Conservation (phyloP, 257 asterid species). For the Coffea eugenioides region DNA sequence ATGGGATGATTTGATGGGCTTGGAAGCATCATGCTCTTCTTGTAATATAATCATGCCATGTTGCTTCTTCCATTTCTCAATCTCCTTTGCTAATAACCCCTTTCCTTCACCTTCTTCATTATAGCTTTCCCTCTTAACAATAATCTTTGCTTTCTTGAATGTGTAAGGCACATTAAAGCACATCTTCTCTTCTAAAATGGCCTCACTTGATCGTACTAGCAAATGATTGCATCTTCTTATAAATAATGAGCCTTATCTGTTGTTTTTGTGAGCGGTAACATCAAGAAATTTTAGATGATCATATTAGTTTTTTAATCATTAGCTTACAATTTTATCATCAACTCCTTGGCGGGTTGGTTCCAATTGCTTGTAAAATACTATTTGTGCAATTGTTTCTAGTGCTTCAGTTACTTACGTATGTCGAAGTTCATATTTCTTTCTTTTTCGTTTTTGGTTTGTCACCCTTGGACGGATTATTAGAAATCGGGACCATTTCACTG, state of each 20-base stretch:
- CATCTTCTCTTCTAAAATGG: constrained; percentile 26
- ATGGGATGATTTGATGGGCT: not conserved
- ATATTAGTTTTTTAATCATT: not conserved
- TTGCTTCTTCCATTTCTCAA: constrained; percentile 47
- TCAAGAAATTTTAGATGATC: constrained; percentile 5
- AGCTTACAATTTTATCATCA: not conserved
- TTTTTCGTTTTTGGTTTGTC: not conserved
- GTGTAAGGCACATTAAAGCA: constrained; percentile 40
- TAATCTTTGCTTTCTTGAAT: constrained; percentile 39
- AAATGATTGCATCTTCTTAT: not conserved
- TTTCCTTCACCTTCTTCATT: constrained; percentile 36
- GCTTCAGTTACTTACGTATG: not conserved
- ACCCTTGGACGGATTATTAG: not conserved
- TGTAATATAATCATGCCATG: constrained; percentile 1
- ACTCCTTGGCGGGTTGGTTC: not conserved
- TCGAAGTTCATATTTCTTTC: not conserved
- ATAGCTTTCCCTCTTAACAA: constrained; percentile 24
- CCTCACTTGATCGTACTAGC: not conserved
- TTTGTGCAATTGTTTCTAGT: not conserved
- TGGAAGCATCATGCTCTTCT: constrained; percentile 7
- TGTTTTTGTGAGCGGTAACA: not conserved
- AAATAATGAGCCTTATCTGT: not conserved
- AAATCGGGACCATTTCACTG: no score
- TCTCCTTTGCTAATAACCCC: constrained; percentile 45
- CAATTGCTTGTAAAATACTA: not conserved